These are phyloP conservation scores for Trichosporon sp. DNA, from an alignment of 1,284 basidiomycete genomes.

Conservation along the genomic window DNA sequence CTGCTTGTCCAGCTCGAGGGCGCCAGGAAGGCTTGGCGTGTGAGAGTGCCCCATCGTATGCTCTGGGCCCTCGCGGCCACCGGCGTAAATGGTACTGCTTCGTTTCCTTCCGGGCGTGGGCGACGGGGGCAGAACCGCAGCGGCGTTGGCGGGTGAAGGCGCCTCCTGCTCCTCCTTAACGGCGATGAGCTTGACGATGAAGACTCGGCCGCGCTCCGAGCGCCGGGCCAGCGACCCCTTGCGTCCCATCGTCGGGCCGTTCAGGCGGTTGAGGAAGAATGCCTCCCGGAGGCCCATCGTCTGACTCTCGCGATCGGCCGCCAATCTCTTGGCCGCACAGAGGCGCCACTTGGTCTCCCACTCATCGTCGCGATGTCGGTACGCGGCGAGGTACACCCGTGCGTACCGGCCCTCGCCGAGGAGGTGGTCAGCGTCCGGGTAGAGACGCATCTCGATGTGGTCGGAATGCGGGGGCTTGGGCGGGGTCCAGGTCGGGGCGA, in stretches of 20 bases:
- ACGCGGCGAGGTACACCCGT: conserved; percentile 48
- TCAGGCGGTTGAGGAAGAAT: conserved; percentile 49
- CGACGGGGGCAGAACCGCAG: not conserved
- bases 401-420: conserved; percentile 51
- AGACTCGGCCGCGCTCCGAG: conserved; percentile 24
- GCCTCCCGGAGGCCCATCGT: conserved; percentile 50
- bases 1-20: not conserved
- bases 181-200: conserved; percentile 39
- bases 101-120: not conserved
- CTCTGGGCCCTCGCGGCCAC: not conserved
- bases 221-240: conserved; percentile 16
- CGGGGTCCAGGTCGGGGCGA: conserved; percentile 29
- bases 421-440: conserved; percentile 34
- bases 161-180: conserved; percentile 39
- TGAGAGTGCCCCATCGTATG: not conserved
- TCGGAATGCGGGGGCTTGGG: conserved; percentile 32
- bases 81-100: conserved; percentile 11
- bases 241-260: conserved; percentile 7
- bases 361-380: conserved; percentile 20
- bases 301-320: conserved; percentile 49
- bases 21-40: not conserved
- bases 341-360: conserved; percentile 36
- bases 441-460: conserved; percentile 37
- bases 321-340: conserved; percentile 50
- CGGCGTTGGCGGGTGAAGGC: not conserved